Conservation (phyloP, 2,329 filamentous ascomycete genomes). For the Cladosporium sp. region DNA sequence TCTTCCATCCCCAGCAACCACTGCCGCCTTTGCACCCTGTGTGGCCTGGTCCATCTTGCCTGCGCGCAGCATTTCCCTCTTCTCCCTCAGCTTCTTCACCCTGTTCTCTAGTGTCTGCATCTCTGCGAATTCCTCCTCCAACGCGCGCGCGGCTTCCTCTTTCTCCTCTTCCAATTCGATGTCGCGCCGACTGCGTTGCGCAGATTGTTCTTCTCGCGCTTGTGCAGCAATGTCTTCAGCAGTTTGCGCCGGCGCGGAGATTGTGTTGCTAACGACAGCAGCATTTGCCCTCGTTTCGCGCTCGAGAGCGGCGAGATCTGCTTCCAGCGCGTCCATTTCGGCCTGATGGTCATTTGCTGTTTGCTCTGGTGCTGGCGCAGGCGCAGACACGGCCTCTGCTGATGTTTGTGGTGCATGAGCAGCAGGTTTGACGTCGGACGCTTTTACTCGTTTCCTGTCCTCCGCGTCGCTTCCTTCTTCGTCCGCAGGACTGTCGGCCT, state of each 20-base stretch:
- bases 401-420: not conserved
- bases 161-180: conserved; percentile 50
- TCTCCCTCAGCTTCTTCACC: conserved; percentile 46
- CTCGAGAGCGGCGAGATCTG: conserved; percentile 63
- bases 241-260: conserved; percentile 49
- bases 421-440: not conserved
- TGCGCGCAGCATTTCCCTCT: conserved; percentile 45
- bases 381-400: not conserved
- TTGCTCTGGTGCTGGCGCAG: conserved; percentile 25
- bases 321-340: conserved; percentile 73
- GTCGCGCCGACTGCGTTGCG: conserved; percentile 44
- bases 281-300: conserved; percentile 30
- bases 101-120: conserved; percentile 52
- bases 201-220: conserved; percentile 45
- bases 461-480: conserved; percentile 23
- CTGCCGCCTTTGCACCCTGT: not conserved
- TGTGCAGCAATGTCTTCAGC: conserved; percentile 49
- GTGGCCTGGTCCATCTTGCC: conserved; percentile 16
- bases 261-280: conserved; percentile 35
- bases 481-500: conserved; percentile 37
- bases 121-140: conserved; percentile 52
- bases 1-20: not conserved
- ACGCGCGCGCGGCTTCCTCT: conserved; percentile 47
- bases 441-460: conserved; percentile 21
- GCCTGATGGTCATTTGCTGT: conserved; percentile 42